These are phyloP conservation scores for Hanseniaspora pseudoguilliermondii DNA, from an alignment of 805 yeast species.

Conservation along the genomic window DNA sequence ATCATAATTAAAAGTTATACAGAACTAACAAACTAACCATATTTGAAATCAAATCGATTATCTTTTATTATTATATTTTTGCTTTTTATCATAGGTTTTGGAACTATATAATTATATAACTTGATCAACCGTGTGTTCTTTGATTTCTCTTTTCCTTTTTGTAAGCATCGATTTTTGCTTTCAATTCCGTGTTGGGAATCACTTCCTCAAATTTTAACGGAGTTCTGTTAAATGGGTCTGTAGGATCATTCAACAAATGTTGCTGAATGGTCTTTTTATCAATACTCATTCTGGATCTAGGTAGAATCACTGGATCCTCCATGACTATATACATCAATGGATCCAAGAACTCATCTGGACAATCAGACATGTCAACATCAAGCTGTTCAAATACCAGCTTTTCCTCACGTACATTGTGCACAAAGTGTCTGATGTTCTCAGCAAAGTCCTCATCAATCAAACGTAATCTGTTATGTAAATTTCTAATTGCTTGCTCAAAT, in stretches of 20 bases:
- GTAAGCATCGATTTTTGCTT: conserved; percentile 46
- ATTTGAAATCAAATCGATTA: not conserved
- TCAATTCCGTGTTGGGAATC: conserved; percentile 60
- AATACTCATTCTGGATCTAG: conserved; percentile 69
- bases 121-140: conserved; percentile 13
- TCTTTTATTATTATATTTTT: not conserved
- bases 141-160: conserved; percentile 32
- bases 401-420: conserved; percentile 48
- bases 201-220: conserved; percentile 87
- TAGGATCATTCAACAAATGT: conserved; percentile 83
- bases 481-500: conserved; percentile 58
- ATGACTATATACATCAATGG: conserved; percentile 92
- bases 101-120: not conserved
- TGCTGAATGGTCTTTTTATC: conserved; percentile 88
- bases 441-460: conserved; percentile 47
- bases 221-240: conserved; percentile 92
- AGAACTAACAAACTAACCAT: conserved; percentile 1
- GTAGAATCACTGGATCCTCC: conserved; percentile 94
- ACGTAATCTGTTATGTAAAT: conserved; percentile 42
- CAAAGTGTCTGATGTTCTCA: conserved; percentile 41
- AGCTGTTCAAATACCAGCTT: conserved; percentile 60
- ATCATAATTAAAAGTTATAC: conserved; percentile 13
- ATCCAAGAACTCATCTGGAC: conserved; percentile 93
- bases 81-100: too few species aligned
- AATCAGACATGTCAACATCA: conserved; percentile 78